phyloP scores from a whole-genome alignment of 192 early-diverging fungal genomes.

The Gryganskiella cystojenkinii region DNA sequence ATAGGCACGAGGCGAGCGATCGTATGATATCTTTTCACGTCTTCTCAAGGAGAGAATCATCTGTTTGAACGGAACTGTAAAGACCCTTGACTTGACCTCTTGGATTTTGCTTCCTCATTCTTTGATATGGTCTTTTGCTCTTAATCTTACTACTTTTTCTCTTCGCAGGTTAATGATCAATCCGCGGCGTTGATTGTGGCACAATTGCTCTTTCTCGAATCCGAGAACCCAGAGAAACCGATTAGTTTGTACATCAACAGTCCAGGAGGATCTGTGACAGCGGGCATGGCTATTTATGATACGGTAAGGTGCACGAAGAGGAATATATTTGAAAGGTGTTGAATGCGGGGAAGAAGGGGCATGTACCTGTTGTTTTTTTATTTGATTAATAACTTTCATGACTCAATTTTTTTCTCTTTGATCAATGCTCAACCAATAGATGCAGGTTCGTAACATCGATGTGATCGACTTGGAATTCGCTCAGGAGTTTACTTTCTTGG shows the following conservation, averaged over 20 bases:
- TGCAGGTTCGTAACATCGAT: conserved; percentile 18
- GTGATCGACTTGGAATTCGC: not conserved
- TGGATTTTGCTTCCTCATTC: not conserved
- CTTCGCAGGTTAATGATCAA: conserved; percentile 78
- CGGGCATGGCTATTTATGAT: conserved; percentile 95
- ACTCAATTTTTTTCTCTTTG: too few species aligned
- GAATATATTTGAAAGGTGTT: too few species aligned
- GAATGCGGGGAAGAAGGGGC: not conserved
- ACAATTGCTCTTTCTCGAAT: conserved; percentile 94
- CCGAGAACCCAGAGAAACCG: conserved; percentile 93
- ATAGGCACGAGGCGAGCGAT: conserved; percentile 87
- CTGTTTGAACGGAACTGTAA: conserved; percentile 91
- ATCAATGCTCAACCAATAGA: conserved; percentile 5
- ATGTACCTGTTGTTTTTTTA: conserved; percentile 11
- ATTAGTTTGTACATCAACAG: conserved; percentile 98
- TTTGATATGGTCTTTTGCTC: not conserved
- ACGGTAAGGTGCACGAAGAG: conserved; percentile 75
- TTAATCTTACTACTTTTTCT: not conserved
- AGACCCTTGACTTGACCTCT: not conserved
- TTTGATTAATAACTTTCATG: conserved; percentile 14
- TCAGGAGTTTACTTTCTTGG: conserved; percentile 5
- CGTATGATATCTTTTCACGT: conserved; percentile 98
- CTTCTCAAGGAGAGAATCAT: conserved; percentile 97
- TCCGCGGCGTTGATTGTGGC: conserved; percentile 92
- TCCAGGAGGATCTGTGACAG: conserved; percentile 95